Evolutionary conservation across 305 asterid genomes (phyloP), one percentile per base, ranked within the genome.

Genomic region (Lippia alba): DNA sequence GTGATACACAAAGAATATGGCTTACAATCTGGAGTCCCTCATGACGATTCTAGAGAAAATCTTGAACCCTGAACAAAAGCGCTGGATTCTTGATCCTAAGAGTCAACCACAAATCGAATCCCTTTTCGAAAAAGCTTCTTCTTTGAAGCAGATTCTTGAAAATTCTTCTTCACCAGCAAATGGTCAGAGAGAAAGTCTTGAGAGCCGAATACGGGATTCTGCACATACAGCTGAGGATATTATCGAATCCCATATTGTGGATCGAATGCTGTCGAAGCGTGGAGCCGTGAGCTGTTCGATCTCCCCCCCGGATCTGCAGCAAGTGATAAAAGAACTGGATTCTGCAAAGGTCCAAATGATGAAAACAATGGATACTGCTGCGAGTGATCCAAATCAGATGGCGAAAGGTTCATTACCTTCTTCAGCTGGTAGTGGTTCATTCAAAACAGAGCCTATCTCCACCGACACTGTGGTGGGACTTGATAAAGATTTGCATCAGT

Each of bases 21-120:
- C 78, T 11, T 74, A 58, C 59, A 66, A 60, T 66, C 57, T 74
- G 3, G 40, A 66, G 46, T 24, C 73, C 6, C 78, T 74, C 15
- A 53, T 60, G 34, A 53, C 19, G 14, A 61, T 67, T 57, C 74
- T 74, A 2, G 54, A 49, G 53, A 67, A 50, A 15, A 66, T 66
- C 67, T 34, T 73, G 65, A 18, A 51, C 19, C 67, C 73, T 8
- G 18, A 44, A 39, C 57, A 60, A 9, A 5, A 56, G 0, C 51
- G 3, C 3, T 68, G 66, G 74, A 55, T 3, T 17, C 6, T 68
- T 55, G 46, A 44, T 45, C 48, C 33, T 61, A 20, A 44, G 7
- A 14, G 14, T 55, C 46, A 4, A 20, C 56, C 57, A 46, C 56
- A 64, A 20, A 14, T 64, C 0, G 44, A 61, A n/a, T 61, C 75